A percentile compares a stretch with the other conserved stretches of the same genome.
phyloP scores from a whole-genome alignment of 2,329 filamentous ascomycete genomes.

The Colletotrichum trifolii region DNA sequence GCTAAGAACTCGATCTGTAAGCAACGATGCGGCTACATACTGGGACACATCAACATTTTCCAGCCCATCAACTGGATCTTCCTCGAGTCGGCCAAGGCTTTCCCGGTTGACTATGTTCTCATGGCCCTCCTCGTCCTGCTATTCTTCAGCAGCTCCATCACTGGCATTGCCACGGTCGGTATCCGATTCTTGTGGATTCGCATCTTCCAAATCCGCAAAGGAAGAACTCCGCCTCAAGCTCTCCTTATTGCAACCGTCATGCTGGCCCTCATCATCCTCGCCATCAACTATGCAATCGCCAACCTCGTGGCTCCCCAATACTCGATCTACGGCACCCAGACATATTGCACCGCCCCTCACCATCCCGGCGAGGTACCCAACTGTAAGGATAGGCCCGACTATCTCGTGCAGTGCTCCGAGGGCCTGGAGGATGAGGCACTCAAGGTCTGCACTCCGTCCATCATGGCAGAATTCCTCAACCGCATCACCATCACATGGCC shows the following conservation, averaged over 20 bases:
- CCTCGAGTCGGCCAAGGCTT: conserved; percentile 81
- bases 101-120: conserved; percentile 92
- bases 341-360: conserved; percentile 82
- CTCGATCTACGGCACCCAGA: conserved; percentile 92
- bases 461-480: conserved; percentile 94
- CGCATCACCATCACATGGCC: conserved; percentile 93
- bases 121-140: conserved; percentile 87
- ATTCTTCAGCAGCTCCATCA: conserved; percentile 88
- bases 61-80: conserved; percentile 95
- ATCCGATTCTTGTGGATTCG: conserved; percentile 97
- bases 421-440: conserved; percentile 75
- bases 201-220: conserved; percentile 90
- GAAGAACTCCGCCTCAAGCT: conserved; percentile 90
- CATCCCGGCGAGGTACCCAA: conserved; percentile 76
- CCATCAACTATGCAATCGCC: conserved; percentile 90
- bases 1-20: conserved; percentile 95
- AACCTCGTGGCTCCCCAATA: conserved; percentile 98
- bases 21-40: conserved; percentile 88
- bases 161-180: conserved; percentile 86
- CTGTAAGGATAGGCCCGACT: conserved; percentile 76
- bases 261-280: conserved; percentile 88
- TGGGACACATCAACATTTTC: conserved; percentile 89
- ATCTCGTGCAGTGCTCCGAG: conserved; percentile 87
- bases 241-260: conserved; percentile 91
- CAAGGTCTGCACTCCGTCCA: conserved; percentile 88